phyloP scores from a whole-genome alignment of 441 rosid species.

The Euphorbia corollata region DNA sequence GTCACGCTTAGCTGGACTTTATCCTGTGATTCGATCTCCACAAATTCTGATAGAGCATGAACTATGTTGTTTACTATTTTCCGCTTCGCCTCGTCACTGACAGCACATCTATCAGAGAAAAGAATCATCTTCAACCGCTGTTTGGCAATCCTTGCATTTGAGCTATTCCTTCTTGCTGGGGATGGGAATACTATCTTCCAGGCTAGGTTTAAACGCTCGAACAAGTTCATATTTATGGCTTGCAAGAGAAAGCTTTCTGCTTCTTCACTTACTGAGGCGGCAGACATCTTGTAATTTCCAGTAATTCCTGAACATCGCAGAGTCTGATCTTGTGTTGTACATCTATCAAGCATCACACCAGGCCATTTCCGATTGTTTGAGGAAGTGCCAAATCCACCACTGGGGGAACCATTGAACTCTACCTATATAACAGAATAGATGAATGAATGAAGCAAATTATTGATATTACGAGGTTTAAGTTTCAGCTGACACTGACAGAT shows the following conservation, averaged over 20 bases:
- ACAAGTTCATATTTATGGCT: constrained; percentile 72
- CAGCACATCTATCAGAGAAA: constrained; percentile 93
- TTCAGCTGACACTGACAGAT: background rate
- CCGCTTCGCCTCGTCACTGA: constrained; percentile 83
- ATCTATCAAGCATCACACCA: constrained; percentile 26
- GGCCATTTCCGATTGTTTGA: constrained; percentile 36
- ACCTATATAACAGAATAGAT: constrained; percentile 33
- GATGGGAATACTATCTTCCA: constrained; percentile 95
- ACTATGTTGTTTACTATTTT: constrained; percentile 83
- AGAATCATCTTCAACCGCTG: constrained; percentile 94
- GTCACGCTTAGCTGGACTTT: constrained; percentile 88
- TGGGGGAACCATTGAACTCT: constrained; percentile 38
- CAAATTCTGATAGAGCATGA: constrained; percentile 82
- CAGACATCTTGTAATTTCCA: constrained; percentile 50
- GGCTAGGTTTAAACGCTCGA: constrained; percentile 77
- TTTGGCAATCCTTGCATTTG: constrained; percentile 92
- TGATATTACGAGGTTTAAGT: constrained; percentile 8
- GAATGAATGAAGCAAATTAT: background rate
- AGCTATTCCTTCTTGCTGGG: constrained; percentile 54
- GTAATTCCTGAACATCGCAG: constrained; percentile 38
- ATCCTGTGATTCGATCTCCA: constrained; percentile 94
- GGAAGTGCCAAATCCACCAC: constrained; percentile 33
- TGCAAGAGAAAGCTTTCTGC: constrained; percentile 66
- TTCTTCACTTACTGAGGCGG: constrained; percentile 50
- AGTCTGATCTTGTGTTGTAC: constrained; percentile 24